These are phyloP conservation scores for Vigna reflexopilosa DNA, from an alignment of 306 rosid species.

Conservation along the genomic window DNA sequence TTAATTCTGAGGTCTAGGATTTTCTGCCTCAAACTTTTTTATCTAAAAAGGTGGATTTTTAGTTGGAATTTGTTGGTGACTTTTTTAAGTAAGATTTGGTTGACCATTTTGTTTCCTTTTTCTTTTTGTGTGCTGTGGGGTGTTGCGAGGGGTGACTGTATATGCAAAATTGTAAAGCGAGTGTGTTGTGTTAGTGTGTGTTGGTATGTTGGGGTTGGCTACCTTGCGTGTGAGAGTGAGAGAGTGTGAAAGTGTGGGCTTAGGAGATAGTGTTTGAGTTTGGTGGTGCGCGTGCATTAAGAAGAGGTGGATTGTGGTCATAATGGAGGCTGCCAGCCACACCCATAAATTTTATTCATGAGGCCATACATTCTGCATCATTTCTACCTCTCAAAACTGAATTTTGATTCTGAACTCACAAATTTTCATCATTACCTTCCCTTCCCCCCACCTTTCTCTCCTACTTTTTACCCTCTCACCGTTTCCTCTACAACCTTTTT, in stretches of 20 bases:
- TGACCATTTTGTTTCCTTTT: slow-evolving; percentile 54
- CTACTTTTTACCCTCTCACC: slow-evolving; percentile 39
- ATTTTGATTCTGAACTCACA: slow-evolving; percentile 71
- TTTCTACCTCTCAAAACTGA: slow-evolving; percentile 59
- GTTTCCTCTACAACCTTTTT: slow-evolving; percentile 38
- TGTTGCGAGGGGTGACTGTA: slow-evolving; percentile 39
- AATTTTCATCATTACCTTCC: slow-evolving; percentile 62
- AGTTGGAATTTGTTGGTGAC: slow-evolving; percentile 47
- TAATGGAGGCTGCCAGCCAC: slow-evolving; percentile 73
- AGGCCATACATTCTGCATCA: slow-evolving; percentile 78
- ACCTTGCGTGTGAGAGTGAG: slow-evolving; percentile 54
- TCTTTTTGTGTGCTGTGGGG: slow-evolving; percentile 2
- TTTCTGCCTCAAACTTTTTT: slow-evolving; percentile 44
- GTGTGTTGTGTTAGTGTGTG: slow-evolving; percentile 23
- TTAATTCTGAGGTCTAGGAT: slow-evolving; percentile 33
- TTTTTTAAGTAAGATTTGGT: slow-evolving; percentile 65
- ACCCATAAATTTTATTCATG: slow-evolving; percentile 79
- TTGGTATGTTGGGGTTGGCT: slow-evolving; percentile 48
- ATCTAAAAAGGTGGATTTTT: slow-evolving; percentile 37
- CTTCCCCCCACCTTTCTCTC: slow-evolving; percentile 36
- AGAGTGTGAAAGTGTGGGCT: slow-evolving; percentile 45
- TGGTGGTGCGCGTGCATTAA: slow-evolving; percentile 96
- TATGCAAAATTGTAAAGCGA: slow-evolving; percentile 34
- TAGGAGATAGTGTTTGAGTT: slow-evolving; percentile 71
- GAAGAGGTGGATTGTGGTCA: slow-evolving; percentile 55